Evolutionary conservation across 148 eudicot genomes (phyloP), one percentile per base, ranked within the genome.

Genomic region (Fagopyrum tataricum): DNA sequence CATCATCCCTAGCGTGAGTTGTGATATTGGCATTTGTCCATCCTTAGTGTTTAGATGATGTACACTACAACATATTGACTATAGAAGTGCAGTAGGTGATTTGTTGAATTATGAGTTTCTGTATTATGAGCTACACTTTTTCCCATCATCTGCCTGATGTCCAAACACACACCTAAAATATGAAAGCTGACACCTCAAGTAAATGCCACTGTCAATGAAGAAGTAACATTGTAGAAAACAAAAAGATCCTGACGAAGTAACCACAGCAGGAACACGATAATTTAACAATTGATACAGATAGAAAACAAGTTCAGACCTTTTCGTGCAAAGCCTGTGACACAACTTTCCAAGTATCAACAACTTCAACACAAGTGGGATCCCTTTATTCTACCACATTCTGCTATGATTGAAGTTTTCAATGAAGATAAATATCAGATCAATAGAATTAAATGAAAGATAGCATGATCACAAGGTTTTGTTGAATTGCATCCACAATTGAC

Each of bases 301-400:
- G 52, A 12, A 59, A 70, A 74, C 58, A 70, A 21, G 24, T 73
- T 41, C 41, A 26, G 79, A 95, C 98, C 90, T 95, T 95, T 76
- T 95, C 98, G n/a, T 91, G 93, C 83, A 91, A 77, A 43, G 96
- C 98, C 81, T 84, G 88, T 55, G 97, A 82, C 79, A 91, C 79
- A 78, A 83, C 87, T 79, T 91, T 85, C 23, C 97, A 83, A 52
- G 85, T 44, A 77, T 86, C 89, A 67, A 73, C 82, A 67, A 75
- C 75, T 76, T 76, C 83, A 41, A 62, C 23, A 76, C 46, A 71
- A 69, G 78, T 81, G 71, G 76, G 74, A 41, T 48, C 61, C 52
- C 75, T 74, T 72, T n/a, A n/a, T n/a, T n/a, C n/a, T n/a, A n/a
- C n/a, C n/a, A 75, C 71, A 66, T 48, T 78, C 88, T 88, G 74